A percentile compares a stretch with the other conserved stretches of the same genome.
These are phyloP conservation scores for Penstemon newberryi DNA, from an alignment of 257 asterid genomes.

Conservation along the genomic window DNA sequence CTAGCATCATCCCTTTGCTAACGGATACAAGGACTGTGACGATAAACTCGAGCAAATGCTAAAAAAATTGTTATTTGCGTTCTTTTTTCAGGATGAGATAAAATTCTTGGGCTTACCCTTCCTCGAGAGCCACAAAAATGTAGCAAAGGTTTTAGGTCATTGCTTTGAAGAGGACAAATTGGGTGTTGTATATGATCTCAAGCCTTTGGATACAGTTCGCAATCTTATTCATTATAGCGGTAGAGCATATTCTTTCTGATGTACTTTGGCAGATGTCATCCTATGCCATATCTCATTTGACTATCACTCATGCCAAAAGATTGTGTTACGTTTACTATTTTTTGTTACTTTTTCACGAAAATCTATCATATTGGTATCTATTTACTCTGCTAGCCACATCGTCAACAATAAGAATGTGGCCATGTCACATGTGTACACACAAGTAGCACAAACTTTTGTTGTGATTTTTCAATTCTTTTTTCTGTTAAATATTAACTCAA, in stretches of 20 bases:
- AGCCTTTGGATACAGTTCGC: background rate
- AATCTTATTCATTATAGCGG: too few species aligned
- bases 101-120: background rate
- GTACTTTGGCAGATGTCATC: background rate
- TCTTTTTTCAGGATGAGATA: conserved; percentile 8
- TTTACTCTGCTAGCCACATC: too few species aligned
- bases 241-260: too few species aligned
- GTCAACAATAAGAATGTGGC: too few species aligned
- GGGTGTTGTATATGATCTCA: conserved; percentile 2
- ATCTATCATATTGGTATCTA: too few species aligned
- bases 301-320: too few species aligned
- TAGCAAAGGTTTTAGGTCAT: conserved; percentile 1
- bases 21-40: background rate
- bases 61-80: background rate
- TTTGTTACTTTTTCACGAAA: too few species aligned
- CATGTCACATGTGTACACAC: background rate
- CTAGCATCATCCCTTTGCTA: background rate
- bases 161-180: background rate
- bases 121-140: background rate
- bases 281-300: background rate
- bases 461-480: too few species aligned
- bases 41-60: background rate
- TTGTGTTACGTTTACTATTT: too few species aligned
- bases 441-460: background rate
- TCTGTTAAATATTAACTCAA: too few species aligned